phyloP scores from a whole-genome alignment of 1,284 basidiomycete genomes.

The Sphagnurus paluster region DNA sequence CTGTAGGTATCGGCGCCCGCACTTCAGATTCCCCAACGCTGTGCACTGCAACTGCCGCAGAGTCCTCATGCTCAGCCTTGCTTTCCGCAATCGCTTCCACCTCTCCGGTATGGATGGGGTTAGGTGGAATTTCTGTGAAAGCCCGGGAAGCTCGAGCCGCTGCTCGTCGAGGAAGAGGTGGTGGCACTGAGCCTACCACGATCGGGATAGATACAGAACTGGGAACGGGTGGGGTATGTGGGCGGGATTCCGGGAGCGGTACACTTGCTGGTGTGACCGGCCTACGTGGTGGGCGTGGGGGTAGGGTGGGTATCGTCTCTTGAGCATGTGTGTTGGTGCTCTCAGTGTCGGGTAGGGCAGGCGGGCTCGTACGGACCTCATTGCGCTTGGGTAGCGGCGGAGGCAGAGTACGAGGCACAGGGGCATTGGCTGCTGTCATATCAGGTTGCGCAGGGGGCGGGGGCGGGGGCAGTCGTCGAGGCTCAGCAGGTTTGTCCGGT shows the following conservation, averaged over 20 bases:
- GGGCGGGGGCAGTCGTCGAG: slow-evolving; percentile 20
- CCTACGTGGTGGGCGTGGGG: slow-evolving; percentile 16
- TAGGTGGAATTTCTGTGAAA: slow-evolving; percentile 16
- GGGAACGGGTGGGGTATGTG: slow-evolving; percentile 36
- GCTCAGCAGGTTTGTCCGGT: slow-evolving; percentile 5
- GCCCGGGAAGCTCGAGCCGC: slow-evolving; percentile 36
- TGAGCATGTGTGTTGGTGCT: not conserved
- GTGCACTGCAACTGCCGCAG: not conserved
- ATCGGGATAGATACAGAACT: slow-evolving; percentile 21
- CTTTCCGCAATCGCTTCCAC: not conserved
- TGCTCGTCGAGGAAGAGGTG: slow-evolving; percentile 58
- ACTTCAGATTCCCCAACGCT: not conserved
- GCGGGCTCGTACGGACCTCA: slow-evolving; percentile 35
- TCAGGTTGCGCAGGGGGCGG: slow-evolving; percentile 14
- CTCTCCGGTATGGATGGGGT: not conserved
- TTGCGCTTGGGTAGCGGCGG: slow-evolving; percentile 38
- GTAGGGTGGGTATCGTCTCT: slow-evolving; percentile 12
- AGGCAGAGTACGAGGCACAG: slow-evolving; percentile 19
- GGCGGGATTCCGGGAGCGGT: slow-evolving; percentile 48
- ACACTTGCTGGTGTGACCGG: slow-evolving; percentile 28
- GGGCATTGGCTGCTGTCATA: slow-evolving; percentile 2
- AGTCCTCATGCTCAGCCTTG: not conserved
- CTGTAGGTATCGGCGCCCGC: not conserved
- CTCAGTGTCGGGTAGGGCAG: too few relatives aligned
- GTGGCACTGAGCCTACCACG: slow-evolving; percentile 34